phyloP scores from a whole-genome alignment of 1,139 yeast genomes.

The Magnusiomyces ingens region DNA sequence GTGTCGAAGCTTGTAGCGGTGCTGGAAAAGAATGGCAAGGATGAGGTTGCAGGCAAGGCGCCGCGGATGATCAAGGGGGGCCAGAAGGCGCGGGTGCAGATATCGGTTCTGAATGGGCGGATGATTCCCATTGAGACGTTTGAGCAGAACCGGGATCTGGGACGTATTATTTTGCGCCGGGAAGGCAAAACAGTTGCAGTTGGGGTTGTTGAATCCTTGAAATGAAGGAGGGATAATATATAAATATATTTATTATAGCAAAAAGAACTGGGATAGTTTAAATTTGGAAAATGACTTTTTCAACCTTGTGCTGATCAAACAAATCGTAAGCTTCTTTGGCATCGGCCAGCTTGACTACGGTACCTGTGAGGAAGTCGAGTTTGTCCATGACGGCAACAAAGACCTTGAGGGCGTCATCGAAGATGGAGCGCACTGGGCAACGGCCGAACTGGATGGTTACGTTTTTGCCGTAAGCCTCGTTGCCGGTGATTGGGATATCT shows the following conservation, averaged over 20 bases:
- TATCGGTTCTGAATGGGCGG: conserved; percentile 41
- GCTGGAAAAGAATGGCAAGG: conserved; percentile 37
- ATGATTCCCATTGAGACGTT: conserved; percentile 53
- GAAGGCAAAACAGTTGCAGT: conserved; percentile 90
- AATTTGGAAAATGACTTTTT: conserved; percentile 45
- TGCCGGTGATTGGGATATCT: conserved; percentile 49
- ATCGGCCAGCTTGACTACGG: conserved; percentile 39
- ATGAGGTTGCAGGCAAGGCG: conserved; percentile 42
- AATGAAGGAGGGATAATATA: background rate
- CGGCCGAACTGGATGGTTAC: conserved; percentile 56
- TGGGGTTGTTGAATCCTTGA: conserved; percentile 46
- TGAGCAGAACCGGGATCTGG: conserved; percentile 55
- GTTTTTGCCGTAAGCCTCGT: conserved; percentile 54
- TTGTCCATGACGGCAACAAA: conserved; percentile 42
- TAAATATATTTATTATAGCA: background rate
- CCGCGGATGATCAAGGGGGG: conserved; percentile 67
- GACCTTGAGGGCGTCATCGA: conserved; percentile 46
- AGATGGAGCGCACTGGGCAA: conserved; percentile 56
- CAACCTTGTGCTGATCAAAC: conserved; percentile 45
- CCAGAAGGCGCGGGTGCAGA: conserved; percentile 64
- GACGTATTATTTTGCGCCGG: conserved; percentile 76
- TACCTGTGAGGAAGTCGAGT: conserved; percentile 46
- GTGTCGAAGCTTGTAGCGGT: conserved; percentile 51
- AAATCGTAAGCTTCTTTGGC: conserved; percentile 43
- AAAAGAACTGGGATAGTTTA: background rate